These are phyloP conservation scores for Macadamia integrifolia DNA, from an alignment of 164 flowering plant species.

Conservation along the genomic window DNA sequence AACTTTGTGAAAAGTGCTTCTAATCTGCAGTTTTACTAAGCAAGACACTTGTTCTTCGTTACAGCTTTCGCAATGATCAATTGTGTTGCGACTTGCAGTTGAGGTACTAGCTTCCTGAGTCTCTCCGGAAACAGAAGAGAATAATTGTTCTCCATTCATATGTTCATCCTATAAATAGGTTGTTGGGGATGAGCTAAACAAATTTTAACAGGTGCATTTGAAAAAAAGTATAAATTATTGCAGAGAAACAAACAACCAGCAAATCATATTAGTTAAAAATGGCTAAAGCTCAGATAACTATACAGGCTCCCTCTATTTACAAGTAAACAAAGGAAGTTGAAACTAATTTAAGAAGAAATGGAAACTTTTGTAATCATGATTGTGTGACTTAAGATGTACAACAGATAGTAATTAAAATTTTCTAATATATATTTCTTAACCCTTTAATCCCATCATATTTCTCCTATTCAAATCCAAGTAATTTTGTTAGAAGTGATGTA, in stretches of 20 bases:
- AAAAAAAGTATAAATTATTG: background rate
- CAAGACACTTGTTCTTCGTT: conserved; percentile 27
- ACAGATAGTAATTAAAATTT: too few relatives aligned
- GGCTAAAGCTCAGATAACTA: too few relatives aligned
- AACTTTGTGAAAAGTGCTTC: conserved; percentile 35
- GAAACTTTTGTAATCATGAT: too few relatives aligned
- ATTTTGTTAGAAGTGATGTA: too few relatives aligned
- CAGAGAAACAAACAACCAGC: background rate
- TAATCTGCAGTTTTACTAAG: conserved; percentile 37
- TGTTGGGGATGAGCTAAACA: background rate
- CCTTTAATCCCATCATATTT: too few relatives aligned
- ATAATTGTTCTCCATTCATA: background rate
- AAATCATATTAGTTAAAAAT: too few relatives aligned
- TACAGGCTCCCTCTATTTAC: too few relatives aligned
- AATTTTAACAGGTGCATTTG: background rate
- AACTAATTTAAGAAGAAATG: too few relatives aligned
- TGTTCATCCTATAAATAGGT: conserved; percentile 12
- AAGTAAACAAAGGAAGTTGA: too few relatives aligned
- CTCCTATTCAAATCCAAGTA: too few relatives aligned
- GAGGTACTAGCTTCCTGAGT: conserved; percentile 12
- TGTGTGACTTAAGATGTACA: too few relatives aligned
- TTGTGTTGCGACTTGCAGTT: conserved; percentile 1
- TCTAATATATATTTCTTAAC: too few relatives aligned
- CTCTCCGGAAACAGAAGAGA: conserved; percentile 2
- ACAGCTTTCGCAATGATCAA: conserved; percentile 1